These are phyloP conservation scores for Tricholomella constricta DNA, from an alignment of 768 basidiomycete species.

Conservation along the genomic window DNA sequence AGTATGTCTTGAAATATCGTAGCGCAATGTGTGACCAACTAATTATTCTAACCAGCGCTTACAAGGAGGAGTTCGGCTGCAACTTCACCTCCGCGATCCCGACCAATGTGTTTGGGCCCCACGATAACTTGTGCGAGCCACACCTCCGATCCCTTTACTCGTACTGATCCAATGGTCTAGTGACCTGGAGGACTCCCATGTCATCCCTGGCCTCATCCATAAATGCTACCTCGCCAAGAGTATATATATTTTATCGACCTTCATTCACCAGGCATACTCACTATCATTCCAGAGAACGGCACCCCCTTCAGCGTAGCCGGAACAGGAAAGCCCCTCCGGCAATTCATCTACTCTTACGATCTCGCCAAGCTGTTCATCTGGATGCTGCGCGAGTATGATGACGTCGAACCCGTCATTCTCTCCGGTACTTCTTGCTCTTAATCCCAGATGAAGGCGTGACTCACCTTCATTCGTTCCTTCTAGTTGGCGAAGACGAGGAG, in stretches of 20 bases:
- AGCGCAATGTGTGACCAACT: background rate
- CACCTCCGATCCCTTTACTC: background rate
- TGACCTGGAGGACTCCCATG: slow-evolving; percentile 88
- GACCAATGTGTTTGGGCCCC: slow-evolving; percentile 94
- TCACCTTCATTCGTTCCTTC: background rate
- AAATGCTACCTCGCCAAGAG: slow-evolving; percentile 92
- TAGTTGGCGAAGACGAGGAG: slow-evolving; percentile 93
- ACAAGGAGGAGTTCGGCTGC: slow-evolving; percentile 93
- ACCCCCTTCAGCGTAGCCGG: slow-evolving; percentile 89
- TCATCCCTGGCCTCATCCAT: slow-evolving; percentile 93
- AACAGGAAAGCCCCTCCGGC: slow-evolving; percentile 90
- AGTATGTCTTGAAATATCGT: slow-evolving; percentile 48
- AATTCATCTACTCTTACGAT: slow-evolving; percentile 97
- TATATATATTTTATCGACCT: slow-evolving; percentile 31
- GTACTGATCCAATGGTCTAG: slow-evolving; percentile 38
- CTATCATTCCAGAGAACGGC: slow-evolving; percentile 58
- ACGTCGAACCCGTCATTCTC: slow-evolving; percentile 91
- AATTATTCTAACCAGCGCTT: slow-evolving; percentile 60
- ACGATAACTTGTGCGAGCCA: slow-evolving; percentile 82
- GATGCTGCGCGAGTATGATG: slow-evolving; percentile 87
- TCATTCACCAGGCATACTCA: background rate
- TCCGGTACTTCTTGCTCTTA: slow-evolving; percentile 55
- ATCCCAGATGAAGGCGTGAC: background rate
- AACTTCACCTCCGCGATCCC: slow-evolving; percentile 97
- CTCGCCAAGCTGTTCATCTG: slow-evolving; percentile 95